Evolutionary conservation across 306 rosid species (phyloP).

Genomic region (Senna tora): DNA sequence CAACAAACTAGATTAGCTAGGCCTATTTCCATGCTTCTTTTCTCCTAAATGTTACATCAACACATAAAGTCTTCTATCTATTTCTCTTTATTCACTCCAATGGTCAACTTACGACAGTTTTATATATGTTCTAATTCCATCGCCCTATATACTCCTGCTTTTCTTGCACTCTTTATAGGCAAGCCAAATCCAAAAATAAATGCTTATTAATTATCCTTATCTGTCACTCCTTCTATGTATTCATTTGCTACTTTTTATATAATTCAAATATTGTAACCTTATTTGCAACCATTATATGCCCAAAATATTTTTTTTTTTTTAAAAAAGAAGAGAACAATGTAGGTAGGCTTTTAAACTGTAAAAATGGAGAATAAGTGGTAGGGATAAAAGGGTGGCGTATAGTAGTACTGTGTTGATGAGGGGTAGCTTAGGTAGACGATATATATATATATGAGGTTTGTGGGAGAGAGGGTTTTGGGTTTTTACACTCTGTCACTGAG

Average conservation of each 20-base stretch:
- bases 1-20: conserved; percentile 11
- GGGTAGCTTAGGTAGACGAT: too few relatives aligned
- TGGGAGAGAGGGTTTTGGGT: neutral
- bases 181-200: neutral
- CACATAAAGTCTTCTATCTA: neutral
- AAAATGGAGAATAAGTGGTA: neutral
- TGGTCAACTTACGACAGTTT: conserved; percentile 3
- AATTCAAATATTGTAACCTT: too few relatives aligned
- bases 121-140: neutral
- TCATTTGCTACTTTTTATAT: too few relatives aligned
- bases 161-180: neutral
- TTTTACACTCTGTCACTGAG: conserved; percentile 24
- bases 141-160: neutral
- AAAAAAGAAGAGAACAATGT: too few relatives aligned
- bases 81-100: neutral
- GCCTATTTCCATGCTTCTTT: conserved; percentile 7
- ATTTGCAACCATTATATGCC: too few relatives aligned
- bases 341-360: neutral
- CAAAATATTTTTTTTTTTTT: too few relatives aligned
- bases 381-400: neutral
- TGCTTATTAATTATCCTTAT: too few relatives aligned
- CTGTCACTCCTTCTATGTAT: too few relatives aligned
- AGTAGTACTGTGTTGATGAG: neutral
- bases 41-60: neutral
- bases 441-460: neutral